These are phyloP conservation scores for Tricholoma saponaceum DNA, from an alignment of 768 basidiomycete genomes.

Conservation along the genomic window DNA sequence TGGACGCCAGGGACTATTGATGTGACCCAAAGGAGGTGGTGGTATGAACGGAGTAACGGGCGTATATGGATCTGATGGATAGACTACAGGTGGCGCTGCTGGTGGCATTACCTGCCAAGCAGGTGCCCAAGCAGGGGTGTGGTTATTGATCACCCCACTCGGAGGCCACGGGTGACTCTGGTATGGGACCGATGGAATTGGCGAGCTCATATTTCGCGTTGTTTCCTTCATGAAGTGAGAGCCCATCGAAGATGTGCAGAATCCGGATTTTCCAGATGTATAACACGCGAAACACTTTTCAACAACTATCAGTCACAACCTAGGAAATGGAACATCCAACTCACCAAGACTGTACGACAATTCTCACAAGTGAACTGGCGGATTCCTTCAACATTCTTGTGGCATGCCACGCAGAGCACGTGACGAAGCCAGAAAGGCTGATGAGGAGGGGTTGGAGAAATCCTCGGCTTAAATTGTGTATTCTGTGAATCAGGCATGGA, in stretches of 20 bases:
- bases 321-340: slow-evolving; percentile 6
- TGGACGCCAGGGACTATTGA: not conserved
- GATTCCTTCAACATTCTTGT: slow-evolving; percentile 1
- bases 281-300: slow-evolving; percentile 32
- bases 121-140: slow-evolving; percentile 3
- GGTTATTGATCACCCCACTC: not conserved
- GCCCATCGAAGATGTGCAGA: slow-evolving; percentile 2
- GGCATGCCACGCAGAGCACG: slow-evolving; percentile 6
- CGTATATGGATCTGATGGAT: not conserved
- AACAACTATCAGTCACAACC: not conserved
- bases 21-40: not conserved
- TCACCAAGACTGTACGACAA: slow-evolving; percentile 34
- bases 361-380: slow-evolving; percentile 26
- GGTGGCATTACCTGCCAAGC: not conserved
- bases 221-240: slow-evolving; percentile 5
- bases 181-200: not conserved
- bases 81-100: not conserved
- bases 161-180: not conserved
- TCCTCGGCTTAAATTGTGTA: not conserved
- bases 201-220: not conserved
- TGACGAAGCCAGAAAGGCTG: slow-evolving; percentile 8
- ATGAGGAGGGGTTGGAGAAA: not conserved
- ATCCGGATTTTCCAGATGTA: slow-evolving; percentile 1
- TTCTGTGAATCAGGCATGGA: not conserved
- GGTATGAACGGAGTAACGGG: slow-evolving; percentile 8